Percentiles rank a stretch among this genome's conserved stretches.
Evolutionary conservation across 2,329 filamentous ascomycete genomes (phyloP).

Genomic region (Simplicillium sp.): DNA sequence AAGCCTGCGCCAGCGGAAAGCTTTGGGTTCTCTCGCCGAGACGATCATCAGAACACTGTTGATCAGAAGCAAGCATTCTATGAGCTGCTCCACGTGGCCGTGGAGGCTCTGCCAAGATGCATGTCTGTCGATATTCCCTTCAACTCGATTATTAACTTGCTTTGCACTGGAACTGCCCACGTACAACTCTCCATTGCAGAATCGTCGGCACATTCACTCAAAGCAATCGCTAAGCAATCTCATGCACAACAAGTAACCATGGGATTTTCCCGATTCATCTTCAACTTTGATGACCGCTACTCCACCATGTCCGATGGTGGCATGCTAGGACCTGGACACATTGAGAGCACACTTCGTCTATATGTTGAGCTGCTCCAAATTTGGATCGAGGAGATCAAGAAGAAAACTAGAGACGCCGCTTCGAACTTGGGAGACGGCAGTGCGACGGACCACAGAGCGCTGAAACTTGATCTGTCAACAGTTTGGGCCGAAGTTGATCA

Average conservation of each 20-base stretch:
- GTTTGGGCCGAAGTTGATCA: slow-evolving; percentile 93
- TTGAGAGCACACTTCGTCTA: slow-evolving; percentile 83
- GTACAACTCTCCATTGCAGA: slow-evolving; percentile 85
- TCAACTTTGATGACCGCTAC: slow-evolving; percentile 96
- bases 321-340: slow-evolving; percentile 87
- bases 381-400: slow-evolving; percentile 94
- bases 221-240: slow-evolving; percentile 87
- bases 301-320: slow-evolving; percentile 97
- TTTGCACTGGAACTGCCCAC: slow-evolving; percentile 95
- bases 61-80: slow-evolving; percentile 95
- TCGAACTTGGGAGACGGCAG: slow-evolving; percentile 55
- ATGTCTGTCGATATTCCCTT: slow-evolving; percentile 85
- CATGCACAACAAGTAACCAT: slow-evolving; percentile 94
- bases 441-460: slow-evolving; percentile 57
- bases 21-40: slow-evolving; percentile 79
- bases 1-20: slow-evolving; percentile 94
- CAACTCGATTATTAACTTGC: slow-evolving; percentile 83
- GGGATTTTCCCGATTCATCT: slow-evolving; percentile 94
- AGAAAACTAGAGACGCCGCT: slow-evolving; percentile 67
- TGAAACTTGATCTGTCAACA: slow-evolving; percentile 76
- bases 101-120: slow-evolving; percentile 91
- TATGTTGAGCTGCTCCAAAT: slow-evolving; percentile 93
- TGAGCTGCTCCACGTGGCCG: slow-evolving; percentile 87
- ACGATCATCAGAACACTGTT: slow-evolving; percentile 60
- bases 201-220: slow-evolving; percentile 86